Base-by-base conservation (phyloP, 306 rosid species). In the Coriaria nepalensis region DNA sequence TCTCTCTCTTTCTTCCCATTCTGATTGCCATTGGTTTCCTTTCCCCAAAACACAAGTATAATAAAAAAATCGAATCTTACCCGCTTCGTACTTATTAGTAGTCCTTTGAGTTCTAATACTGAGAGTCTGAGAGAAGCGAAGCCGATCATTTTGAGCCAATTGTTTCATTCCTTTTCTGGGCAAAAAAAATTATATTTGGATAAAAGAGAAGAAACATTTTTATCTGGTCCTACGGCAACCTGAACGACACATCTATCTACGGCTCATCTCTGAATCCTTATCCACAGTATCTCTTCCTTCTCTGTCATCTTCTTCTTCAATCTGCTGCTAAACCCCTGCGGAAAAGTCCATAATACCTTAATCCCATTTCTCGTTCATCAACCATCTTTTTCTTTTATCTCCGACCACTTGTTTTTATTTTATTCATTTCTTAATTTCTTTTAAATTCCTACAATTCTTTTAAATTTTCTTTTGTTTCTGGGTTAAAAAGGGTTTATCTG, bases 221-320 rank as follows among this genome's bases (percentile, higher is more conserved):
- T 46, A 43, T 37, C 43, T 36, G 40, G 65, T 33, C 76, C 86
- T 58, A 61, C 60, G 48, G 65, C 20, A 65, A 83, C 77, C 82
- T 12, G 6, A 6, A 5, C 48, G 33, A 10, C 43, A 32, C 62
- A 32, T 15, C 50, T 68, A 15, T 29, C 47, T 54, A 33, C 86
- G 90, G 68, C 79, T 73, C 10, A 79, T 77, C 62, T 45, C 73
- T 34, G n/a, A 13, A 71, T 68, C 70, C 94, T 82, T 82, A 86
- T 82, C 94, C 90, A 1, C 29, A 41, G 7, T 49, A 46, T 68
- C 40, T 48, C 66, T 9, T 49, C 42, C 9, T 45, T 48, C 13
- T 46, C 44, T 20, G 29, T 20, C 29, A 1, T 1, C 29, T 20
- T 20, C 29, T 20, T 1, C 29, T 20, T 20, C 29, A 20, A 20